phyloP scores from a whole-genome alignment of 225 moss, liverwort and hornwort genomes.

The Straminergon stramineum region DNA sequence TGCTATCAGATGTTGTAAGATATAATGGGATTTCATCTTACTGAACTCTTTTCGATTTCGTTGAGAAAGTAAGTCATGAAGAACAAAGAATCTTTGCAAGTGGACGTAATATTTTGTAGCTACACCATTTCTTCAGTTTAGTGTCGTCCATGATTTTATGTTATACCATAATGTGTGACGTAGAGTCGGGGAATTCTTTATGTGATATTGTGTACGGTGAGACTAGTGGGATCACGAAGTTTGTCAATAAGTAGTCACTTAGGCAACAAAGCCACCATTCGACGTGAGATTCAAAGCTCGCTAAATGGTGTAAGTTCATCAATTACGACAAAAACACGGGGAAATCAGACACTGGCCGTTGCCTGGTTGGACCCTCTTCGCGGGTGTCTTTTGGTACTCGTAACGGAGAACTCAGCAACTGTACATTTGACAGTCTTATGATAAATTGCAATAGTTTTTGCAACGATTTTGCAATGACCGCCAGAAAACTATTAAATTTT shows the following conservation, averaged over 20 bases:
- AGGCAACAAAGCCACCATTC: neutral
- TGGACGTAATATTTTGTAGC: neutral
- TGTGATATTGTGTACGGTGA: neutral
- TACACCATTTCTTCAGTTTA: neutral
- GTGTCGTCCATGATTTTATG: neutral
- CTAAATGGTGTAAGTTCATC: neutral
- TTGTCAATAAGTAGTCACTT: neutral
- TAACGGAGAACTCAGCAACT: neutral
- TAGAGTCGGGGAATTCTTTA: neutral
- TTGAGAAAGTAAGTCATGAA: neutral
- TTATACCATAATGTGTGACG: neutral
- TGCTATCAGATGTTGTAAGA: neutral
- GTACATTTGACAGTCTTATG: neutral
- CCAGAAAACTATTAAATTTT: neutral
- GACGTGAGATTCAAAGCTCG: neutral
- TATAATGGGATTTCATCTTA: neutral
- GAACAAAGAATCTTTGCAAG: neutral
- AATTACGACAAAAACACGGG: neutral
- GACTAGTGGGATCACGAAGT: neutral
- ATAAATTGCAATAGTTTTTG: neutral
- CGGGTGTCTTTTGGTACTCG: neutral
- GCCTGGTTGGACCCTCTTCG: neutral
- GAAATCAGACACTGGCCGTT: neutral
- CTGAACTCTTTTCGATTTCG: neutral
- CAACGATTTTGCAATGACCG: neutral